Base-by-base conservation (phyloP, 1,284 basidiomycete genomes). In the Schizopora paradoxa region DNA sequence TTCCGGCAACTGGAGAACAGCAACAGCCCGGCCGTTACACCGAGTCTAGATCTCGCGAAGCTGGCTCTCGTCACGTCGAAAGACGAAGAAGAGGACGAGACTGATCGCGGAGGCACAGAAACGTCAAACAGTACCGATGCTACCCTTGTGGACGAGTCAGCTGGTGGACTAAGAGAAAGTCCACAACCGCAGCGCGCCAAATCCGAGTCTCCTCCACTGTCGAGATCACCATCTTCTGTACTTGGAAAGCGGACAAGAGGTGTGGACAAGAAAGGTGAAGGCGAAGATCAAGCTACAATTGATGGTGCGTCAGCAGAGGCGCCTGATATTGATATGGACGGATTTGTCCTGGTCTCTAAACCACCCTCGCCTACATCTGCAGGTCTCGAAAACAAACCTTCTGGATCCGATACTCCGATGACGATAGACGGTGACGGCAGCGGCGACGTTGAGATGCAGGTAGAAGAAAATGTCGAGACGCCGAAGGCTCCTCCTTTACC, bases 51-150 rank as follows among this genome's bases (percentile, higher is more conserved):
- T 57, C 73, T 96, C 8, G 92, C 92, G 6, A 93, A 94, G 59
- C 76, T 96, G n/a, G 92, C 92, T 0, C 73, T 96, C 13, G 86
- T 95, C 14, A 91, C 91, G 2, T 86, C 89, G 2, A 80, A 88
- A 57, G 89, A 93, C 52, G 91, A 94, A 61, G 87, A 90, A 59
- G 86, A 89, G 51, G 87, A 90, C 48, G 84, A 86, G 52, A 70
- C 66, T n/a, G 80, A 82, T 51, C 76, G 74, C 55, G 73, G 75
- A 46, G 80, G 79, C 34, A 86, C 84, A 4, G 86, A 85, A 56
- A 78, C 82, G n/a, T 87, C 84, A 13, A 83, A 86, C 54, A 86
- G 88, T 57, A 87, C 85, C 1, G 86, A 90, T 61, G 86, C 83
- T 10, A 89, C 88, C 6, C 74, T 91, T 25, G 86, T 90, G 37